Base-by-base conservation (phyloP, 1,139 yeast genomes). In the Groenewaldozyma sp. region DNA sequence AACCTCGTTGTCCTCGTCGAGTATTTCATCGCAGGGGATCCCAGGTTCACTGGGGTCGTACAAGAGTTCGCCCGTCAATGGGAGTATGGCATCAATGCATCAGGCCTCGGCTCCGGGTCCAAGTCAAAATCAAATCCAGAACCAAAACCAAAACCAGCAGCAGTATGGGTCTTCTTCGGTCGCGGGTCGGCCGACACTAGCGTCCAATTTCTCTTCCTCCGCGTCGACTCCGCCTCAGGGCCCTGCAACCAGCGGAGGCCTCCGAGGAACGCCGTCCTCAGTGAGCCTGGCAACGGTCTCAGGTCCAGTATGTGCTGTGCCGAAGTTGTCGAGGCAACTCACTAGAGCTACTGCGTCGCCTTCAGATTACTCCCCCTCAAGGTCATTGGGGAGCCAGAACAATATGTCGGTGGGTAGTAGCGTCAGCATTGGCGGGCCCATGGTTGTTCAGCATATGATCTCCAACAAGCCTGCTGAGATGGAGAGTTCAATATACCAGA, bases 401-500 rank as follows among this genome's bases (percentile, higher is more conserved):
- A n/a, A n/a, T n/a, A 17, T 28, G 38, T 28, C 10, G 24, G 16
- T 20, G 27, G 34, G 14, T 19, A 13, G 34, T 18, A 27, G 18
- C 18, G 26, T 19, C 36, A 20, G 28, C 16, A 14, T 13, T 7
- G 32, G 24, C 22, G 32, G 21, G 22, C 24, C 37, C 11, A 17
- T 17, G 32, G 24, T 26, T 14, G 32, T 18, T 5, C 19, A 14
- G 5, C 20, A 31, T 38, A 55, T 65, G 52, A 58, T 70, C 14
- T 69, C 83, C 72, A 83, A 83, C 60, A 70, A 72, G 47, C 73
- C 71, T 44, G 82, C 82, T n/a, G 64, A 71, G 19, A 74, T 78
- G 19, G 68, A 71, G 43, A 87, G 81, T 45, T 88, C 94, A 36
- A 65, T 88, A 31, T 86, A 74, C 60, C 82, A 79, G 57, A 74